Conservation (phyloP, 345 rosid genomes). For the Ailanthus altissimus region DNA sequence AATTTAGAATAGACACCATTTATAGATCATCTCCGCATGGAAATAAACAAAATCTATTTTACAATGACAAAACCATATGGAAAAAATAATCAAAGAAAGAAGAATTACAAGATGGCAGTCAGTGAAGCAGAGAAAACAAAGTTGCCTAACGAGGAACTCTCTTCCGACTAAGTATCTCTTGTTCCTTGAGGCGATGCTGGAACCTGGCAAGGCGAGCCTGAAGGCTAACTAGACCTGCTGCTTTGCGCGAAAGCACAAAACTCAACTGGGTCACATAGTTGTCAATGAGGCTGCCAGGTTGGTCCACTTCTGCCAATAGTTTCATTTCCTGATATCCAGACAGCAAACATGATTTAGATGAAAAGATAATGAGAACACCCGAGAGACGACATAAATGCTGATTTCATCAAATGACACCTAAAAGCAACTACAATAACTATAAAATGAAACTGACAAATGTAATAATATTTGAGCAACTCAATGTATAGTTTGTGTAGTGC, state of each 20-base stretch:
- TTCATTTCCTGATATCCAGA: conserved; percentile 77
- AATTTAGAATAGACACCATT: not conserved
- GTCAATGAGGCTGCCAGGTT: conserved; percentile 95
- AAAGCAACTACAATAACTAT: too few species aligned
- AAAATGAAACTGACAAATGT: too few species aligned
- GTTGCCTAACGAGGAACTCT: conserved; percentile 62
- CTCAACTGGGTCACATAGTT: conserved; percentile 84
- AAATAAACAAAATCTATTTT: conserved; percentile 14
- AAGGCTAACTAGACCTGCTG: conserved; percentile 86
- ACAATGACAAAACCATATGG: not conserved
- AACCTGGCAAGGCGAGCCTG: conserved; percentile 96
- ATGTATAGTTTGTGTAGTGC: not conserved
- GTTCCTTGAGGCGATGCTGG: conserved; percentile 94
- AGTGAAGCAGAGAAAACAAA: conserved; percentile 1
- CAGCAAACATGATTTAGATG: not conserved
- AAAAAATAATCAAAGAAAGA: conserved; percentile 7
- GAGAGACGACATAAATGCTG: not conserved
- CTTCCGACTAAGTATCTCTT: conserved; percentile 87
- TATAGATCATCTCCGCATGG: not conserved
- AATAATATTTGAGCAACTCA: not conserved
- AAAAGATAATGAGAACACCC: not conserved
- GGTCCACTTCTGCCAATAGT: conserved; percentile 87
- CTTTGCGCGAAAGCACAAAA: conserved; percentile 94
- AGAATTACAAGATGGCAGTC: conserved; percentile 22
- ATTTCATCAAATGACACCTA: not conserved